Evolutionary conservation across 75 land plant genomes (phyloP).

Genomic region (Pinus taeda): DNA sequence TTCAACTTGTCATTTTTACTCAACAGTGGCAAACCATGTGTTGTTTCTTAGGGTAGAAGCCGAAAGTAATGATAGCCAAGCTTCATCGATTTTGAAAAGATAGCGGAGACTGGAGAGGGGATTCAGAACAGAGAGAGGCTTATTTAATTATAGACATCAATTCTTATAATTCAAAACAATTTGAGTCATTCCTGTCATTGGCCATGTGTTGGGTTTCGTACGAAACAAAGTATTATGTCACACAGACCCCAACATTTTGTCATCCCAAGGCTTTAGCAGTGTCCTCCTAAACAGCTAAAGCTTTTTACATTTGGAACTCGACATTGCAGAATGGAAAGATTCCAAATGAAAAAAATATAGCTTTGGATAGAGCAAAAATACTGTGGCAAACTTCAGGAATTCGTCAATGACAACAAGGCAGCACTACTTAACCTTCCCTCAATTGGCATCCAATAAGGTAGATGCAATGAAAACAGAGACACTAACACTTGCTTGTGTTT

Average conservation of each 20-base stretch:
- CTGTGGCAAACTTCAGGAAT: neutral
- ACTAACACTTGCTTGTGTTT: neutral
- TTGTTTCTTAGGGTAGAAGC: neutral
- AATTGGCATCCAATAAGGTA: neutral
- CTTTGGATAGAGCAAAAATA: neutral
- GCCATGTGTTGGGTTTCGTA: neutral
- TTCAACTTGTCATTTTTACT: neutral
- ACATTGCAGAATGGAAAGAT: too few species aligned
- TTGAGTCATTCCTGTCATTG: neutral
- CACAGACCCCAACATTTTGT: neutral
- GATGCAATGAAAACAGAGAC: neutral
- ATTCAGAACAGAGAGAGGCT: neutral
- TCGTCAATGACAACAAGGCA: neutral
- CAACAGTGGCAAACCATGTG: neutral
- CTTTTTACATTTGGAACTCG: too few species aligned
- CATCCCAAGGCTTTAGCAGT: neutral
- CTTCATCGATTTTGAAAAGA: neutral
- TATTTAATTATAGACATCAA: neutral
- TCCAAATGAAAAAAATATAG: neutral
- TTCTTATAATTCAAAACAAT: neutral
- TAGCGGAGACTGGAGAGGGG: neutral
- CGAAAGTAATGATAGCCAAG: neutral
- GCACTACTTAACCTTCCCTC: neutral
- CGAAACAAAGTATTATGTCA: neutral
- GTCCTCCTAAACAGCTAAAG: neutral